These are phyloP conservation scores for Zopfochytrium polystomum DNA, from an alignment of 371 early-diverging fungal genomes.

Conservation along the genomic window DNA sequence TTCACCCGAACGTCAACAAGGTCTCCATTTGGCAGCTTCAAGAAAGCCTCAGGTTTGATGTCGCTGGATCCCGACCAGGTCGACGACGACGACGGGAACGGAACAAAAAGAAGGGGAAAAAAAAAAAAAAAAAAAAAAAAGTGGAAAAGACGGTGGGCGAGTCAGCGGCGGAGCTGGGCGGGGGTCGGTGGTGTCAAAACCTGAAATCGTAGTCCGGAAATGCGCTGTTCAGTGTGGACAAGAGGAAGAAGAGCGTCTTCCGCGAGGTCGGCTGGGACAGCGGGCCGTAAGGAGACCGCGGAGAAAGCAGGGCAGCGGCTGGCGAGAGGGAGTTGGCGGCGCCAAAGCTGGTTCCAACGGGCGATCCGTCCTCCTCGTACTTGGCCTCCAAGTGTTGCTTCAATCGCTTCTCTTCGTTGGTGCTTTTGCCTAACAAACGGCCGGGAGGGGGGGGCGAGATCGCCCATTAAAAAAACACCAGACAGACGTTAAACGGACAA, in stretches of 20 bases:
- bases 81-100: too few species aligned
- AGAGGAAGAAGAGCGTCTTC: constrained; percentile 84
- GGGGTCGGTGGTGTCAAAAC: too few species aligned
- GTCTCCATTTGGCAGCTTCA: constrained; percentile 66
- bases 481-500: too few species aligned
- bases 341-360: too few species aligned
- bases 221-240: constrained; percentile 87
- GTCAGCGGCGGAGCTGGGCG: too few species aligned
- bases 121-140: constrained; percentile 2
- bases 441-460: too few species aligned
- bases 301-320: too few species aligned
- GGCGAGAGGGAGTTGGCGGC: too few species aligned
- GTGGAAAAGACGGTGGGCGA: background rate
- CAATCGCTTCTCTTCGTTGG: constrained; percentile 84
- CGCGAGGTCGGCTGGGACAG: constrained; percentile 60
- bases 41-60: constrained; percentile 82
- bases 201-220: constrained; percentile 94
- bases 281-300: constrained; percentile 81
- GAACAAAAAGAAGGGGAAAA: too few species aligned
- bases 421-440: too few species aligned
- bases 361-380: constrained; percentile 65
- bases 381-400: constrained; percentile 76
- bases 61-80: too few species aligned
- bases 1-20: constrained; percentile 80
- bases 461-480: too few species aligned